A percentile compares a stretch with the other conserved stretches of the same genome.
phyloP scores from a whole-genome alignment of 1,284 basidiomycete species.

The Xanthoconium separans region DNA sequence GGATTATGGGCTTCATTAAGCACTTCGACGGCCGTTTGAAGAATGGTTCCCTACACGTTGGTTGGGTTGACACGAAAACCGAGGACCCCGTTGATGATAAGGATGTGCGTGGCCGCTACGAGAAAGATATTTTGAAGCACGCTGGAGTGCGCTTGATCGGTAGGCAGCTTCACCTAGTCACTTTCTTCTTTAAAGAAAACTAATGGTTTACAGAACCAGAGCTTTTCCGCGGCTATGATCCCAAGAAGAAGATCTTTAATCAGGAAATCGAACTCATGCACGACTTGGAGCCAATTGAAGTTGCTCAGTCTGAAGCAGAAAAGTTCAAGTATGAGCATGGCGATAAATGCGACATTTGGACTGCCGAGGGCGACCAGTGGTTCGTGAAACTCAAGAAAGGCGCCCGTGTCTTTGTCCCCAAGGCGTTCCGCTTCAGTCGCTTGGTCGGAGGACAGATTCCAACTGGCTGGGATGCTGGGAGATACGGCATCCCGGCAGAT shows the following conservation, averaged over 20 bases:
- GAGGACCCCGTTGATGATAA: slow-evolving; percentile 98
- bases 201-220: slow-evolving; percentile 75
- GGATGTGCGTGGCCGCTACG: slow-evolving; percentile 91
- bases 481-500: slow-evolving; percentile 97
- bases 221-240: slow-evolving; percentile 96
- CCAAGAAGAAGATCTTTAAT: slow-evolving; percentile 94
- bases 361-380: slow-evolving; percentile 87
- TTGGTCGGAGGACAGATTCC: slow-evolving; percentile 96
- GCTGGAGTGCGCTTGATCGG: slow-evolving; percentile 96
- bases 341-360: slow-evolving; percentile 96
- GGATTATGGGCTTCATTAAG: slow-evolving; percentile 99
- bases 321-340: slow-evolving; percentile 98
- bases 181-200: neutral
- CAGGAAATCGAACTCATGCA: slow-evolving; percentile 97
- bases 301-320: slow-evolving; percentile 85
- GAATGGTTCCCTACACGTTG: slow-evolving; percentile 89
- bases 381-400: slow-evolving; percentile 99
- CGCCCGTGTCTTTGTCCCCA: slow-evolving; percentile 90
- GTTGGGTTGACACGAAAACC: slow-evolving; percentile 97
- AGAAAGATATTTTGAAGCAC: slow-evolving; percentile 91
- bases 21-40: slow-evolving; percentile 97
- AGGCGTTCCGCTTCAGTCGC: slow-evolving; percentile 93
- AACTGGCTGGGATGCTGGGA: slow-evolving; percentile 94
- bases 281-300: slow-evolving; percentile 95
- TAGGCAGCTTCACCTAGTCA: slow-evolving; percentile 37